A percentile compares a stretch with the other conserved stretches of the same genome.
Evolutionary conservation across 345 rosid species (phyloP).

Genomic region (Eucalyptus dawsonii): DNA sequence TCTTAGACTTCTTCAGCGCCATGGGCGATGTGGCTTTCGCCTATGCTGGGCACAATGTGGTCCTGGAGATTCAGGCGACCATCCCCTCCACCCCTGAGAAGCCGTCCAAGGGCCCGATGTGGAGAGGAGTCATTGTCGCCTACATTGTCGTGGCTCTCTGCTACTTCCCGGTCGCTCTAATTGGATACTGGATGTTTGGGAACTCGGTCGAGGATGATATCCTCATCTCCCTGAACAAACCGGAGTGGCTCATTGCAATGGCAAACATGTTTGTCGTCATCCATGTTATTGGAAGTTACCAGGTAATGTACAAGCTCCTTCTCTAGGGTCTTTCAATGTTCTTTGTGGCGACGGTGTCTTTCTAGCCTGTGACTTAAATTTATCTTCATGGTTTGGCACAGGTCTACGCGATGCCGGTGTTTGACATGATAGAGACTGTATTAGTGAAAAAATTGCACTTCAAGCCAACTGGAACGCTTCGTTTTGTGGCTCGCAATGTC

Average conservation of each 20-base stretch:
- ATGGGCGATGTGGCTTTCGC: conserved; percentile 81
- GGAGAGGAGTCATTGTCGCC: conserved; percentile 69
- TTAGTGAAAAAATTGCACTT: conserved; percentile 50
- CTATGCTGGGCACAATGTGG: conserved; percentile 79
- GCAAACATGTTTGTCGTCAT: conserved; percentile 68
- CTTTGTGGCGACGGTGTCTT: too few species aligned
- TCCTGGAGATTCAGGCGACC: conserved; percentile 82
- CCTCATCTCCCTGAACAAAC: conserved; percentile 56
- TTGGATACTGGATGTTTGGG: conserved; percentile 55
- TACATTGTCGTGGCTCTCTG: conserved; percentile 63
- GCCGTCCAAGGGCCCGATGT: conserved; percentile 84
- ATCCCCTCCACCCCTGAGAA: conserved; percentile 79
- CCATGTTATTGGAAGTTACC: conserved; percentile 78
- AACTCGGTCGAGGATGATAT: conserved; percentile 50
- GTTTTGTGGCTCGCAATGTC: conserved; percentile 33
- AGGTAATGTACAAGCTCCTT: conserved; percentile 11
- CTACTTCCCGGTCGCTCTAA: conserved; percentile 74
- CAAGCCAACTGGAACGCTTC: conserved; percentile 26
- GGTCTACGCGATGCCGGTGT: conserved; percentile 75
- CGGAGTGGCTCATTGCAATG: conserved; percentile 53
- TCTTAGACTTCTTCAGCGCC: conserved; percentile 55
- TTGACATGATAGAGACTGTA: conserved; percentile 67
- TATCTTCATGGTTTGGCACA: not conserved
- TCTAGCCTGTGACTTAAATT: not conserved
- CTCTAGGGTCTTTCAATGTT: not conserved